phyloP scores from a whole-genome alignment of 345 rosid genomes.

The Boechera retrofracta region DNA sequence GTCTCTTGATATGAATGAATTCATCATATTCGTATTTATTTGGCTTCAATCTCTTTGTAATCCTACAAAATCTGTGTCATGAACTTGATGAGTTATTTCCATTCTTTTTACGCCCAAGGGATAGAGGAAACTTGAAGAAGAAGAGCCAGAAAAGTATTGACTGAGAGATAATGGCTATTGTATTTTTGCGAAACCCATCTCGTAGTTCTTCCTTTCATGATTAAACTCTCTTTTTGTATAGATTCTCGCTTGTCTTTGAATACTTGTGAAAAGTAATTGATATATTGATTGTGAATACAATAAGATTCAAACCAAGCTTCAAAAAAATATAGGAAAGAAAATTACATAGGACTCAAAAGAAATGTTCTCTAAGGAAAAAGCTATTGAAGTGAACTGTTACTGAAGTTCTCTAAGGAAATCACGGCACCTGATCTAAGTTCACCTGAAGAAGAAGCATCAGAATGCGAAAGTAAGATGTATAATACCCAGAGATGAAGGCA shows the following conservation, averaged over 20 bases:
- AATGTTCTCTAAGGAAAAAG: neutral
- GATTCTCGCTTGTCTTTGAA: constrained; percentile 26
- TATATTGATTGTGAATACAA: constrained; percentile 34
- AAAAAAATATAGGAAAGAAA: constrained; percentile 3
- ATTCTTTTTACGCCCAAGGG: constrained; percentile 35
- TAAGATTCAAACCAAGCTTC: constrained; percentile 23
- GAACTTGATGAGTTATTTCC: constrained; percentile 10
- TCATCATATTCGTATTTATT: neutral
- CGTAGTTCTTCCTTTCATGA: constrained; percentile 1
- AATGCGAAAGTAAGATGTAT: constrained; percentile 68
- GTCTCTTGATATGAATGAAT: constrained; percentile 33
- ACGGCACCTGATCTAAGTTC: constrained; percentile 70
- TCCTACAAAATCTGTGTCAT: neutral
- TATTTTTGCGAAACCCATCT: neutral
- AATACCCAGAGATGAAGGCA: constrained; percentile 94
- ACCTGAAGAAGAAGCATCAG: constrained; percentile 49
- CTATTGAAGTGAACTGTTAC: constrained; percentile 52
- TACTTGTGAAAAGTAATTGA: constrained; percentile 18
- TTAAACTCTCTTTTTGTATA: constrained; percentile 35
- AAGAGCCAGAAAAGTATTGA: constrained; percentile 31
- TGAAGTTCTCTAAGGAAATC: constrained; percentile 74
- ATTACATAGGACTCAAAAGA: constrained; percentile 12
- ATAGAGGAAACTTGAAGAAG: constrained; percentile 39
- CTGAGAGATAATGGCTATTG: constrained; percentile 32
- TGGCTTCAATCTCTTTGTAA: neutral